Evolutionary conservation across 2,329 filamentous ascomycete genomes (phyloP), one percentile per base, ranked within the genome.

Genomic region (Aspergillus sclerotialis): DNA sequence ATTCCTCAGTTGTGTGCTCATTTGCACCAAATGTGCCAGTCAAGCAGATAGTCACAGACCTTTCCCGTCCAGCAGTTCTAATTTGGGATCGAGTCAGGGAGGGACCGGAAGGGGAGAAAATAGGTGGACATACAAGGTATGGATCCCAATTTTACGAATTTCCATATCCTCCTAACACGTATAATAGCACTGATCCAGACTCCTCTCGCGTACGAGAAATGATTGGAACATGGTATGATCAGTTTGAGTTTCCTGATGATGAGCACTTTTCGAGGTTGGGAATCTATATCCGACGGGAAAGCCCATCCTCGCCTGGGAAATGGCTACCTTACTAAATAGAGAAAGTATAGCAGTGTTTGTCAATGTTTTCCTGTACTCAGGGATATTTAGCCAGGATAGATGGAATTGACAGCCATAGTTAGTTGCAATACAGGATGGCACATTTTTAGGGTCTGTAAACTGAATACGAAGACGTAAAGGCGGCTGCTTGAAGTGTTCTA

Each of bases 21-120:
- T 35, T 46, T 28, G 46, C 42, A 12, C 32, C 51, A 5, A 39
- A 46, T 25, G 44, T 53, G 2, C 50, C 55, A 3, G 42, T 60
- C 10, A 55, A 53, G 19, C 52, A 62, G 38, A 51, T 60, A 16
- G 43, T 63, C 26, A 48, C 56, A 13, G 58, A 63, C 40, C 34
- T 56, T 30, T 49, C 55, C 11, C 45, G 45, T 11, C 56, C 55
- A 5, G 41, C 24, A 2, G 31, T 40, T 10, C 25, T 48, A 14
- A 37, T 49, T 14, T 48, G 46, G 38, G 10, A 23, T 10, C 19
- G 19, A 6, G 19, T 7, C 6, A 23, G 10, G 6, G 19, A 23
- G 19, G 19, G 10, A n/a, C n/a, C 19, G 19, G 10, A 7, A 10
- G 19, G 10, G 19, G 10, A 23, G 19, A 23, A 6, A 10, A 7